Base-by-base conservation (phyloP, 129 eudicot genomes). In the Flaveria robusta region DNA sequence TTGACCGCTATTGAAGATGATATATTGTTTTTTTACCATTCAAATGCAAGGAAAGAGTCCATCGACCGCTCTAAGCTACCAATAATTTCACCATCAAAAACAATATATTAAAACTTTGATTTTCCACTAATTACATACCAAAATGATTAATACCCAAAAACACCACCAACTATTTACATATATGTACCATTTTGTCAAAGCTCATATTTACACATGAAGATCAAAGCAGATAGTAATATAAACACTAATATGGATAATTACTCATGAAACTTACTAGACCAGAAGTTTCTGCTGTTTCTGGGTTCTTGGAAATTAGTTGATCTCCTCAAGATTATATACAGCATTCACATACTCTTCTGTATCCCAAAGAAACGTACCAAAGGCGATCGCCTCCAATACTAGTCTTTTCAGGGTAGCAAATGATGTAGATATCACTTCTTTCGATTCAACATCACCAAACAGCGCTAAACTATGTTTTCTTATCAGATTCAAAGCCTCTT, bases 281-380 rank as follows among this genome's bases (percentile, higher is more conserved):
- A 47, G 11, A 56, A 70, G 65, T 27, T 70, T 78, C 54, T 75
- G 49, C 64, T n/a, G 63, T 2, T 63, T 63, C 9, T 46, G 19
- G 46, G 10, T 60, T 70, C 49, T 15, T 58, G 47, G 13, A 66
- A 42, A 72, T 65, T 66, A 80, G 50, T 74, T 66, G 76, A 80
- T 87, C 64, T 90, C 92, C 82, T 82, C 75, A 11, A 93, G 98
- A 68, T 75, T 83, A 85, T 90, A 93, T 70, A 87, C 89, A 74
- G 83, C 64, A 69, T 66, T 77, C 58, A 90, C 97, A 14, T 64
- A 84, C 58, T 86, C 92, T 58, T 94, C 98, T 0, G 91, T 42
- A 19, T 93, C 98, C 97, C 97, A 93, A 15, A 93, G 86, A 68
- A 88, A 94, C 18, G 91, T 85, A 14, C 97, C 98, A 65, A 94